Conservation (phyloP, 169 alveolate genomes). For the Ichthyophthirius multifiliis region DNA sequence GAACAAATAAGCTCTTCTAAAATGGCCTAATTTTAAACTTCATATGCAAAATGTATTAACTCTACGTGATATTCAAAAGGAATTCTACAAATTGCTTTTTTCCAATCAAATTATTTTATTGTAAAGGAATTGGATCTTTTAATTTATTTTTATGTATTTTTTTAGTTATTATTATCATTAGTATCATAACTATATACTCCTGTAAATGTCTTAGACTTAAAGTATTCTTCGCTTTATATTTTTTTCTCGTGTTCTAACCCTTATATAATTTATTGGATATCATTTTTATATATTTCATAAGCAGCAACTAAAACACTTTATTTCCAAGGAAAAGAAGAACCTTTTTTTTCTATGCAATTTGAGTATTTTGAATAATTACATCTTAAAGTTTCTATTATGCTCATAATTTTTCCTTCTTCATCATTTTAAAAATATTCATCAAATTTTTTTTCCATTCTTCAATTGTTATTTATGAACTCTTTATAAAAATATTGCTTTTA, state of each 20-base stretch:
- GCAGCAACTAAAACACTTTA: conserved; percentile 41
- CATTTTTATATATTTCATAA: conserved; percentile 35
- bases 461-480: conserved; percentile 47
- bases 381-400: conserved; percentile 64
- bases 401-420: conserved; percentile 51
- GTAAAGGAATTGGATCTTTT: conserved; percentile 58
- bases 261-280: conserved; percentile 2
- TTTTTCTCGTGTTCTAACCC: conserved; percentile 44
- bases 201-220: conserved; percentile 61
- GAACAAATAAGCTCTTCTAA: conserved; percentile 69
- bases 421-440: conserved; percentile 73
- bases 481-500: background rate
- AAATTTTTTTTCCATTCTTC: conserved; percentile 84
- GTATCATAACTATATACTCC: conserved; percentile 42
- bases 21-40: conserved; percentile 57
- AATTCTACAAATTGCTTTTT: conserved; percentile 58
- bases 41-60: conserved; percentile 67
- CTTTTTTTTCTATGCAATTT: conserved; percentile 47
- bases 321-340: conserved; percentile 41
- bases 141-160: conserved; percentile 56
- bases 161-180: conserved; percentile 59
- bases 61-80: conserved; percentile 83
- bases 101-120: conserved; percentile 76
- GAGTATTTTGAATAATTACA: conserved; percentile 52
- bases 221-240: conserved; percentile 57